phyloP scores from a whole-genome alignment of 2,329 filamentous ascomycete species.

The Talaromyces piceae region DNA sequence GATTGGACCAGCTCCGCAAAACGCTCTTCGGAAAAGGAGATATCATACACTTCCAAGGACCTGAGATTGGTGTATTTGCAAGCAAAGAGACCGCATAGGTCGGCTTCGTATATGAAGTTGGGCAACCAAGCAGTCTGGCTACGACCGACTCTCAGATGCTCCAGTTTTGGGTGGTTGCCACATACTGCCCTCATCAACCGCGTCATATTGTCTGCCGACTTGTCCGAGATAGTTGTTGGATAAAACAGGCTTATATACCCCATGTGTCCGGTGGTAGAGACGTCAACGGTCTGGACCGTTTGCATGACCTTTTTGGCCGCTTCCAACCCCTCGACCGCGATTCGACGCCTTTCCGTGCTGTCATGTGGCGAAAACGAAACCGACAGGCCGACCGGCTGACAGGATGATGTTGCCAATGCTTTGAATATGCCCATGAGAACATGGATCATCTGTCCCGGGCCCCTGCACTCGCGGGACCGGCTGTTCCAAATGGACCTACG shows the following conservation, averaged over 20 bases:
- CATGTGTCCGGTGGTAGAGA: no score
- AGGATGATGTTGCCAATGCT: not conserved
- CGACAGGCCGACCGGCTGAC: not conserved
- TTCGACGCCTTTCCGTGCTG: not conserved
- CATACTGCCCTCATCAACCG: not conserved
- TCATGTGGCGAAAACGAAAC: not conserved
- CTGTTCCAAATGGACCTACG: not conserved
- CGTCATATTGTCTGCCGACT: no score
- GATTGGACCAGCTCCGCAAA: not conserved
- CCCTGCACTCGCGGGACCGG: not conserved
- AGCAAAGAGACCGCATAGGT: not conserved
- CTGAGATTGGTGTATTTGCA: not conserved
- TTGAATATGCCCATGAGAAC: not conserved
- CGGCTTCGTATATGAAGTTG: no score
- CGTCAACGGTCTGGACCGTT: not conserved
- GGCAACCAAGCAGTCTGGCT: no score
- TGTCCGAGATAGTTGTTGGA: no score
- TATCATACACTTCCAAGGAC: not conserved
- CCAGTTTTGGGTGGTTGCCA: not conserved
- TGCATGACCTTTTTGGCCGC: not conserved
- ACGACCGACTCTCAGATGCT: not conserved
- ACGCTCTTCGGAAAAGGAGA: not conserved
- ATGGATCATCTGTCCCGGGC: not conserved
- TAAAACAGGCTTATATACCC: no score
- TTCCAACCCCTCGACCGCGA: not conserved